Base-by-base conservation (phyloP, 2,329 filamentous ascomycete genomes). In the Curvularia verruculosa region DNA sequence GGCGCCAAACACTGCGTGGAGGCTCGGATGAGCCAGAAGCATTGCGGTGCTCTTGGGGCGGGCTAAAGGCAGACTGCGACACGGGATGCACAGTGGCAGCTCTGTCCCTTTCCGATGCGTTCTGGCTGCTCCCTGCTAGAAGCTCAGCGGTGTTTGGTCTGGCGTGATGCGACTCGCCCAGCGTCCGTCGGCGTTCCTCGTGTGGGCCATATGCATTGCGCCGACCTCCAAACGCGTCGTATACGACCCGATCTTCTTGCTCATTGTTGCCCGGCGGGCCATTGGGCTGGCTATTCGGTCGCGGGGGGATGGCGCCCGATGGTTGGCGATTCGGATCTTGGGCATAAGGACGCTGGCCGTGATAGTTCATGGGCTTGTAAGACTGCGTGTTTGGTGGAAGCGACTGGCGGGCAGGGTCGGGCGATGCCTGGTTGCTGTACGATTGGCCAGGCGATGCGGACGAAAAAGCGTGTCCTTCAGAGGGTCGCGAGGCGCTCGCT, bases 251-350 rank as follows among this genome's bases (percentile, higher is more conserved):
- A 6, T 58, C 46, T 1, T 74, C 70, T 19, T 66, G 68, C 19
- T 69, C 70, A 3, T 55, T 56, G 31, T 65, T 58, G 24, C 65
- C 69, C 39, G 63, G 64, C 29, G 64, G 69, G 7, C 67, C 73
- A 26, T 60, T 71, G 2, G 77, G 77, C 52, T 79, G 76, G 53
- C 77, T 79, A 49, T 74, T 78, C 13, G 77, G 77, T 24, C 77
- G 70, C 19, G 76, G 74, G 6, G 76, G 76, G 6, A 74, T 47
- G 29, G 56, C 65, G n/a, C 59, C 59, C n/a, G 67, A 44, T 5
- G 60, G 40, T 40, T 69, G 72, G n/a, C 65, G 70, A 23, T 60
- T 60, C 2, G 59, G 49, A 34, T 77, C 74, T 28, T 66, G 69
- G 7, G 74, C 63, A 52, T 75, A 77, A 1, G 67, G 65, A 24